A percentile compares a stretch with the other conserved stretches of the same genome.
Evolutionary conservation across 768 basidiomycete genomes (phyloP).

Genomic region (Phaffia australis): DNA sequence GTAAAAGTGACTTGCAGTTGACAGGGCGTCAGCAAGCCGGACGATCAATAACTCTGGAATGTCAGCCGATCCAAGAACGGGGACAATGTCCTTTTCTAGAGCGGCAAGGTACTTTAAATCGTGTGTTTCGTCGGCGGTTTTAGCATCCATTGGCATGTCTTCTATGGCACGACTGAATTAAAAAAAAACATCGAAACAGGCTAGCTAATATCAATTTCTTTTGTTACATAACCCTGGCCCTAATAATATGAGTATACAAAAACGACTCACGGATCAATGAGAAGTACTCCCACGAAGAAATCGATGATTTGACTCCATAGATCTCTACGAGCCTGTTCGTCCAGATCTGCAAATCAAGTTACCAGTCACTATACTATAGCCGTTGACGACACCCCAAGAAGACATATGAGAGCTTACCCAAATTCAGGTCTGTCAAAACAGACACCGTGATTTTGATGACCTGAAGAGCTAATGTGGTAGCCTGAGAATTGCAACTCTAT

Average conservation of each 20-base stretch:
- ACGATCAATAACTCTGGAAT: slow-evolving; percentile 29
- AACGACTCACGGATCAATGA: slow-evolving; percentile 64
- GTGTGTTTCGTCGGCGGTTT: slow-evolving; percentile 32
- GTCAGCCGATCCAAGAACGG: slow-evolving; percentile 26
- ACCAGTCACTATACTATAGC: not conserved
- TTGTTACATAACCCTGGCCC: not conserved
- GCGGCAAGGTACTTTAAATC: slow-evolving; percentile 28
- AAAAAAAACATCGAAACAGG: not conserved
- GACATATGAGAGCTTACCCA: not conserved
- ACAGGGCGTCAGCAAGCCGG: slow-evolving; percentile 28
- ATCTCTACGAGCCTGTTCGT: slow-evolving; percentile 57
- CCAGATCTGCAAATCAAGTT: slow-evolving; percentile 42
- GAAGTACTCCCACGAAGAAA: slow-evolving; percentile 66
- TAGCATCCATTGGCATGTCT: slow-evolving; percentile 11
- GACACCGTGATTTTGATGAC: slow-evolving; percentile 5
- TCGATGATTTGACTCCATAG: slow-evolving; percentile 79
- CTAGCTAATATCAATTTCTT: not conserved
- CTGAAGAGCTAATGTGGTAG: slow-evolving; percentile 10
- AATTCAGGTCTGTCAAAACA: not conserved
- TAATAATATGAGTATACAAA: not conserved
- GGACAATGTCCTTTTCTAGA: slow-evolving; percentile 26
- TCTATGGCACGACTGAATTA: not conserved
- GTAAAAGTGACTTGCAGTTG: slow-evolving; percentile 32
- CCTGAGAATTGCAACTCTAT: slow-evolving; percentile 31
- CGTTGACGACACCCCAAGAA: not conserved